Evolutionary conservation across 139 green algal genomes (phyloP).

Genomic region (Dunaliella primolecta): DNA sequence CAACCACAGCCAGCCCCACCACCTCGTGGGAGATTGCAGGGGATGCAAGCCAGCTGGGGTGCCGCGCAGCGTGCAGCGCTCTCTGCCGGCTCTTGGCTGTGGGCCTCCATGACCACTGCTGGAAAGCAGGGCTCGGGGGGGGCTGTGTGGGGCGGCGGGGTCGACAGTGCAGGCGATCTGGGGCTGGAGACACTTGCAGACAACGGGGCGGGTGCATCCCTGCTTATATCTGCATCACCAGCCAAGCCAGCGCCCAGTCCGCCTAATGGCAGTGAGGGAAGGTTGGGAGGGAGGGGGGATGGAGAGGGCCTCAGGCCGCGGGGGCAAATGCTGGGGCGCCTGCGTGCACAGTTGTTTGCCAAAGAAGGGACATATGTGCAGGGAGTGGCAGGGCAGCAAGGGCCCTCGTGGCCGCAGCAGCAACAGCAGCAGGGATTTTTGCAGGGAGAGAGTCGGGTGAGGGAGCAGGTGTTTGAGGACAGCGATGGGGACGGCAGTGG

Average conservation of each 20-base stretch:
- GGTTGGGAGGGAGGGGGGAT: conserved; percentile 2
- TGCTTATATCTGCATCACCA: not conserved
- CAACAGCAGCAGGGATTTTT: too few species aligned
- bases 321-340: not conserved
- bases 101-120: not conserved
- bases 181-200: not conserved
- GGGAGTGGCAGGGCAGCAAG: too few species aligned
- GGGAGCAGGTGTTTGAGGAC: not conserved
- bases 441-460: too few species aligned
- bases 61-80: not conserved
- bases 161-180: not conserved
- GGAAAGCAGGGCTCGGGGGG: too few species aligned
- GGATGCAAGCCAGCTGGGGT: not conserved
- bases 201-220: not conserved
- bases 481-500: not conserved
- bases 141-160: too few species aligned
- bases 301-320: not conserved
- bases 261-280: conserved; percentile 12
- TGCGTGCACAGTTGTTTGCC: not conserved
- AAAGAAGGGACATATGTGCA: too few species aligned
- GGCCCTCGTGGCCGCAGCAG: too few species aligned
- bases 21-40: not conserved
- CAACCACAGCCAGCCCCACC: not conserved
- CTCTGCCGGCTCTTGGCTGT: not conserved
- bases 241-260: not conserved